A percentile compares a stretch with the other conserved stretches of the same genome.
These are phyloP conservation scores for Trichosporon inkin DNA, from an alignment of 1,284 basidiomycete species.

Conservation along the genomic window DNA sequence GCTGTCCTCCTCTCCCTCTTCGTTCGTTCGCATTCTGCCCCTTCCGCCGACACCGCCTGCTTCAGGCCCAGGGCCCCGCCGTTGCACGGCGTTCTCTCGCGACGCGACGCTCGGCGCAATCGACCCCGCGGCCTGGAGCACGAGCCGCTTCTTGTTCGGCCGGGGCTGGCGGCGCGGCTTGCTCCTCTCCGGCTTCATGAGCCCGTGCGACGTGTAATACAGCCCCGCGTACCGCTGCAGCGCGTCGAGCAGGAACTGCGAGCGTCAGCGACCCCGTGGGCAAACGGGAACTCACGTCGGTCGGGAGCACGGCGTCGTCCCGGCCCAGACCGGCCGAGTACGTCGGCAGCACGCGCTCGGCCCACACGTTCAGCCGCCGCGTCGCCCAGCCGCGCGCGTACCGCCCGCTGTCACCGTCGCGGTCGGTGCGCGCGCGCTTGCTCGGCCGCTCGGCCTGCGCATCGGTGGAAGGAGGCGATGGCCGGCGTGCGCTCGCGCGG, in stretches of 20 bases:
- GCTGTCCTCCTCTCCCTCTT: not conserved
- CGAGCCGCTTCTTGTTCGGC: constrained; percentile 3
- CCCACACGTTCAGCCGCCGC: not conserved
- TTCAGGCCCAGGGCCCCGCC: not conserved
- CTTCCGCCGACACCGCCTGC: no score
- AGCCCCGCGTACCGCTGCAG: not conserved
- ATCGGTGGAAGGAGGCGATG: not conserved
- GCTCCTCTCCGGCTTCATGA: not conserved
- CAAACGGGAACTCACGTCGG: no score
- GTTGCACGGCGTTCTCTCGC: not conserved
- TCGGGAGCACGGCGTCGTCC: no score
- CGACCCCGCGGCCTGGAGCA: not conserved
- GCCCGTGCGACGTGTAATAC: not conserved
- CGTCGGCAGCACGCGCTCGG: not conserved
- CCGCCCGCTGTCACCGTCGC: not conserved
- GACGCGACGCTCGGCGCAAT: not conserved
- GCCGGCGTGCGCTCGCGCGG: not conserved
- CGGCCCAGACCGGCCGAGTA: not conserved
- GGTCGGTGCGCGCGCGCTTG: not conserved
- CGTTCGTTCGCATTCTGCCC: not conserved
- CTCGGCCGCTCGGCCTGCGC: not conserved
- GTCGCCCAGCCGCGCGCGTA: constrained; percentile 5
- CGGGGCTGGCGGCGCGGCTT: not conserved
- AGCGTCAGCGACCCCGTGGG: no score
- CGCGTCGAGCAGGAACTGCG: not conserved